Evolutionary conservation across 73 alveolate genomes (phyloP).

Genomic region (Symbiodinium natans): DNA sequence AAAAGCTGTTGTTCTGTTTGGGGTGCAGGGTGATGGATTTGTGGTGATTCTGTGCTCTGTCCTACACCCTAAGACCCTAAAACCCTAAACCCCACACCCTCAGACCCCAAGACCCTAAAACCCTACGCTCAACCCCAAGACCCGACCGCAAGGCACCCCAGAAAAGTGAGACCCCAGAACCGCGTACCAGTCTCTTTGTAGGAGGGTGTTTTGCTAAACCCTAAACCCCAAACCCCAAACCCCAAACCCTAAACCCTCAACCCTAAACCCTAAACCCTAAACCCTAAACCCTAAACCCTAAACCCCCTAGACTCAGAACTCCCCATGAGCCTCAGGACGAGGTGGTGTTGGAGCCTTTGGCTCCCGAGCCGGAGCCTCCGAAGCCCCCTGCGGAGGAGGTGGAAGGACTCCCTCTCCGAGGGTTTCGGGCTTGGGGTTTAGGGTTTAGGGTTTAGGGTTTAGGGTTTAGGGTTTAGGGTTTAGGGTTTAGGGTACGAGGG

Average conservation of each 20-base stretch:
- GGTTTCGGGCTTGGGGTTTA: not conserved
- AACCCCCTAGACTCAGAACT: not conserved
- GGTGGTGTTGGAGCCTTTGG: constrained; percentile 67
- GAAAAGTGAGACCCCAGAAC: no score
- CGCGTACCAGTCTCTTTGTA: no score
- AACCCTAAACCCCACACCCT: not conserved
- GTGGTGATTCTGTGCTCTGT: no score
- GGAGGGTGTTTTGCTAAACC: no score
- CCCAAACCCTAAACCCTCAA: not conserved
- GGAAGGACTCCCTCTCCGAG: not conserved
- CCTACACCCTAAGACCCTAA: not conserved
- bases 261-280: not conserved
- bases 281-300: not conserved
- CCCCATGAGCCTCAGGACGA: constrained; percentile 3
- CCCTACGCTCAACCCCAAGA: not conserved
- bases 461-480: constrained; percentile 6
- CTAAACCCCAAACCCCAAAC: not conserved
- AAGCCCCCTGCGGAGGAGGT: constrained; percentile 72
- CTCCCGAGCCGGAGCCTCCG: constrained; percentile 88
- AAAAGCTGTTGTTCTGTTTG: no score
- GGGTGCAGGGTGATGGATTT: no score
- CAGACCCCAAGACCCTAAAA: not conserved
- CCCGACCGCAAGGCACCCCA: no score
- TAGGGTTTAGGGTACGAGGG: not conserved
- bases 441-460: not conserved